These are phyloP conservation scores for Vicia faba DNA, from an alignment of 306 rosid species.

Conservation along the genomic window DNA sequence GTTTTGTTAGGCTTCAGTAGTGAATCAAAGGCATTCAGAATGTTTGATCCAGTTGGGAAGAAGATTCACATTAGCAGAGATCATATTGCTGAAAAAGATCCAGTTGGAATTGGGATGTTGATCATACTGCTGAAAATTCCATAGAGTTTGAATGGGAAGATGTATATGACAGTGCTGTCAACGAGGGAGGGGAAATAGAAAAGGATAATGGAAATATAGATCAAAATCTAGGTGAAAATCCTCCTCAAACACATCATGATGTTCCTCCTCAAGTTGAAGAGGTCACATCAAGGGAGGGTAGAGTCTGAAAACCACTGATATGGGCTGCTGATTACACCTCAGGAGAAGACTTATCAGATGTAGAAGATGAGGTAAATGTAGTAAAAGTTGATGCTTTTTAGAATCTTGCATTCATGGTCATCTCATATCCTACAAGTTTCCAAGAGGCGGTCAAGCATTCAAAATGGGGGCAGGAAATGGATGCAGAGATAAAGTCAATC, in stretches of 20 bases:
- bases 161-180: background rate
- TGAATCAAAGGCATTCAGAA: background rate
- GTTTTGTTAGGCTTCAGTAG: background rate
- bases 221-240: too few species aligned
- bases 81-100: background rate
- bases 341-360: background rate
- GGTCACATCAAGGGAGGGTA: background rate
- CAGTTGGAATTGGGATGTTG: background rate
- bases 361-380: too few species aligned
- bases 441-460: background rate
- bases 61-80: background rate
- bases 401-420: too few species aligned
- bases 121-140: background rate
- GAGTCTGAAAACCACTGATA: background rate
- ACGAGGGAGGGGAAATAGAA: too few species aligned
- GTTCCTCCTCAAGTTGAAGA: too few species aligned
- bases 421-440: background rate
- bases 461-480: background rate
- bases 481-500: background rate
- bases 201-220: too few species aligned
- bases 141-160: background rate
- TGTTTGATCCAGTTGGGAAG: background rate
- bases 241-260: too few species aligned
- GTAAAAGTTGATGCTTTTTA: too few species aligned
- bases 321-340: background rate